phyloP scores from a whole-genome alignment of 129 eudicot species.

The sunflower (Helianthus annuus) region DNA sequence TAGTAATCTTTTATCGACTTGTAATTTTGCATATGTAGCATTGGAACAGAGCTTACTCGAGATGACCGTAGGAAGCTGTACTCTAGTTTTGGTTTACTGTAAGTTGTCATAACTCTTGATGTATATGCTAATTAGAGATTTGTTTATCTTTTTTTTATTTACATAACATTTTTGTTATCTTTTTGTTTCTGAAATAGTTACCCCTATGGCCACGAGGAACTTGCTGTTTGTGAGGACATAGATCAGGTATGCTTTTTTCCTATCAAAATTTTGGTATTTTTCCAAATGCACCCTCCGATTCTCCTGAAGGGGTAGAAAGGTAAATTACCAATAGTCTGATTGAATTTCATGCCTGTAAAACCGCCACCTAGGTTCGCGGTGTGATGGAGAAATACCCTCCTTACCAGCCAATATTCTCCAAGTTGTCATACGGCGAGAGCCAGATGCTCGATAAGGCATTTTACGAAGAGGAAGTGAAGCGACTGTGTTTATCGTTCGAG shows the following conservation, averaged over 20 bases:
- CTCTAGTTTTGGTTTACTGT: constrained; percentile 90
- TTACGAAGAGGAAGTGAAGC: constrained; percentile 88
- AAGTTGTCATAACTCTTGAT: constrained; percentile 33
- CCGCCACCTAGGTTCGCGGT: constrained; percentile 62
- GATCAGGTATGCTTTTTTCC: constrained; percentile 65
- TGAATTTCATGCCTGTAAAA: background rate
- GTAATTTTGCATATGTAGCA: constrained; percentile 45
- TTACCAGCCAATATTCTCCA: constrained; percentile 76
- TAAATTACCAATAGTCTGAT: background rate
- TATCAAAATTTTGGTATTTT: background rate
- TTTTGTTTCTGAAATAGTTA: constrained; percentile 40
- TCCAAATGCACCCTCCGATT: background rate
- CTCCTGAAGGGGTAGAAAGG: constrained; percentile 10
- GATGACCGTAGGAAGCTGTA: constrained; percentile 92
- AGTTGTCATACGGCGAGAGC: constrained; percentile 86
- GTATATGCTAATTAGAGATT: background rate
- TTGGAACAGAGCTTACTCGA: constrained; percentile 94
- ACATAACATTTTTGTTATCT: background rate
- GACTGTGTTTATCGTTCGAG: constrained; percentile 80
- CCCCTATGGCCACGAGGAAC: constrained; percentile 96
- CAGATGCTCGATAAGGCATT: constrained; percentile 96
- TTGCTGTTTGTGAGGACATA: constrained; percentile 82
- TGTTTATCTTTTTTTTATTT: background rate
- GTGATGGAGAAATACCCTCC: constrained; percentile 95
- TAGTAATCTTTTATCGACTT: background rate